Evolutionary conservation across 2,329 filamentous ascomycete genomes (phyloP), one percentile per base, ranked within the genome.

Genomic region (Fragosphaeria purpurea): DNA sequence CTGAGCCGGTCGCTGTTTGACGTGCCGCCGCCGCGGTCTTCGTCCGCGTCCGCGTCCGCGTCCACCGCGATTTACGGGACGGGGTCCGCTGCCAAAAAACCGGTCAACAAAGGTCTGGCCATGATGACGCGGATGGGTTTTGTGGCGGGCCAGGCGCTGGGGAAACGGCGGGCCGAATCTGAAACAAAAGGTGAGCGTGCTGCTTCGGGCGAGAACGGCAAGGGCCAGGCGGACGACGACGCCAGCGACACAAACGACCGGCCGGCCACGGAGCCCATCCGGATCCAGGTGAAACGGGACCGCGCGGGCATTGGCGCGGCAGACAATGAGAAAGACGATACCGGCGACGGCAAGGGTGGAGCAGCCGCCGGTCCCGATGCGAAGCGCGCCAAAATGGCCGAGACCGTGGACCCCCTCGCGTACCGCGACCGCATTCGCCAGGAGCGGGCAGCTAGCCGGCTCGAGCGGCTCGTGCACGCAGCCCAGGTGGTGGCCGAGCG

Each of bases 91-190:
- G 22, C 38, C 2, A 31, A 30, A 6, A 41, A 9, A 11, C 47
- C 12, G 3, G 77, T 76, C 59, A 94, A 83, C 70, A 97, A 96
- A 63, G 93, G 91, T 1, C 80, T 94, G 55, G 82, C 87, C 57
- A 96, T 98, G 88, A 95, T 98, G 90, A 85, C 88, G 30, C 91
- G 88, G 67, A 87, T 98, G 75, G 93, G 93, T 1, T 98, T 94
- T 70, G 84, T 81, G 52, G 73, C 79, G 22, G 89, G 90, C 31
- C 81, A 80, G 38, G 76, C 82, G 0, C 71, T 97, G 4, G 93
- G 93, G 32, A 54, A 62, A n/a, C 60, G 59, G 10, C 60, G 61
- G 38, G 54, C 62, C 11, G 60, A 58, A 6, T 59, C 60, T 40
- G 7, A 30, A 9, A 22, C 22, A 22, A 22, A 22, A 22, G 22